Conservation (phyloP, 805 yeast species). For the Saitoella complicata region DNA sequence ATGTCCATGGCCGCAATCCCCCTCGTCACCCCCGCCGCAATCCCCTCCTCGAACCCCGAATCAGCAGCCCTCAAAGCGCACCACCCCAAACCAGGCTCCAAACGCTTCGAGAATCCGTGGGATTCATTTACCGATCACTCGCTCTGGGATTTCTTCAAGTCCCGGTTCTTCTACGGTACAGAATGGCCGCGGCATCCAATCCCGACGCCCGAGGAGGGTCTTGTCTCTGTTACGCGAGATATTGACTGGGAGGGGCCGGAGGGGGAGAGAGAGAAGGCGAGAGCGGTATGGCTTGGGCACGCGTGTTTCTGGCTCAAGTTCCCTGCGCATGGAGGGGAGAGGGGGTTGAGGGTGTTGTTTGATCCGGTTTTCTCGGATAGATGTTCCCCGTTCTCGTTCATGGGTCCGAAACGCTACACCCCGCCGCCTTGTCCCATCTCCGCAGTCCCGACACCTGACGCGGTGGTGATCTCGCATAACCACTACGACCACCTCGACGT, state of each 20-base stretch:
- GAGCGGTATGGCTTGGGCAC: conserved; percentile 12
- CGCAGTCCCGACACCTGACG: conserved; percentile 51
- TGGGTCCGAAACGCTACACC: conserved; percentile 67
- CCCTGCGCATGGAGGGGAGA: no score
- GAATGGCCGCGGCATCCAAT: not conserved
- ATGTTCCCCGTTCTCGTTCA: conserved; percentile 6
- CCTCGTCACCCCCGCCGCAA: not conserved
- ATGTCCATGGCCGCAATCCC: no score
- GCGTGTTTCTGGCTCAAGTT: conserved; percentile 7
- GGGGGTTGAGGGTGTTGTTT: conserved; percentile 5
- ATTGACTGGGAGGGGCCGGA: not conserved
- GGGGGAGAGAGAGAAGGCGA: not conserved
- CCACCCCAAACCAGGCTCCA: not conserved
- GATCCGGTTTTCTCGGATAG: conserved; percentile 7
- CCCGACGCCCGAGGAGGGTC: not conserved
- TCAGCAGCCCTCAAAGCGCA: conserved; percentile 5
- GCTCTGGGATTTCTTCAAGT: not conserved
- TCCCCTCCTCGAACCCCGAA: conserved; percentile 2
- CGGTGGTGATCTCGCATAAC: conserved; percentile 72
- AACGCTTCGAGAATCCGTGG: conserved; percentile 7
- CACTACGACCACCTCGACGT: conserved; percentile 26
- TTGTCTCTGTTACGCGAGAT: not conserved
- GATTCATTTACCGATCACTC: not conserved
- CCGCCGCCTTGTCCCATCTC: conserved; percentile 55
- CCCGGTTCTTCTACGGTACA: not conserved